Conservation (phyloP, 495 filamentous ascomycete species). For the Amniculicola lignicola region DNA sequence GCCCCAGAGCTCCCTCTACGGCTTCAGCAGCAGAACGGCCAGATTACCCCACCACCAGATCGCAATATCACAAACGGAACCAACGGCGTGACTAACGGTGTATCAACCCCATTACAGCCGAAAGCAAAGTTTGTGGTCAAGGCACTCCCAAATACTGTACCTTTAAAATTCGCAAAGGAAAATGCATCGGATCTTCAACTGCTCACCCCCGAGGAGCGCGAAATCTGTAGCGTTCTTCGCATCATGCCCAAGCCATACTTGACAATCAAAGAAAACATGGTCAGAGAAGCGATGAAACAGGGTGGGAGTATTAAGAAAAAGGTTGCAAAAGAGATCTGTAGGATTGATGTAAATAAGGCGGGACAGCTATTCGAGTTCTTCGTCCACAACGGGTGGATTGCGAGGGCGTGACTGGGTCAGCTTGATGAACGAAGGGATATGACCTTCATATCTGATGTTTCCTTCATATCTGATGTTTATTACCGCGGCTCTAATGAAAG, state of each 20-base stretch:
- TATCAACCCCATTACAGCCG: slow-evolving; percentile 14
- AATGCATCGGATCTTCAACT: slow-evolving; percentile 81
- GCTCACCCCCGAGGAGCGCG: slow-evolving; percentile 75
- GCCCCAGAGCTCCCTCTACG: slow-evolving; percentile 63
- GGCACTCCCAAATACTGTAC: slow-evolving; percentile 54
- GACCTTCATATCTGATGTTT: no score
- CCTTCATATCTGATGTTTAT: no score
- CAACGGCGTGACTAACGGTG: slow-evolving; percentile 32
- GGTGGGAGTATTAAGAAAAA: slow-evolving; percentile 90
- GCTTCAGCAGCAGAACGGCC: slow-evolving; percentile 31
- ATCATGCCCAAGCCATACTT: slow-evolving; percentile 91
- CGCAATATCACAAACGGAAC: slow-evolving; percentile 25
- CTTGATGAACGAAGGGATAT: slow-evolving; percentile 1
- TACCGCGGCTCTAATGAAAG: no score
- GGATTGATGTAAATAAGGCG: slow-evolving; percentile 64
- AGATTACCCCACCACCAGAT: slow-evolving; percentile 53
- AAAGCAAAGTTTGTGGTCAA: slow-evolving; percentile 35
- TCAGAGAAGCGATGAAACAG: slow-evolving; percentile 84
- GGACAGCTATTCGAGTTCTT: slow-evolving; percentile 89
- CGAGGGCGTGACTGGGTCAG: slow-evolving; percentile 53
- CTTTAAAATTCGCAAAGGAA: slow-evolving; percentile 69
- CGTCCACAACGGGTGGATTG: slow-evolving; percentile 88
- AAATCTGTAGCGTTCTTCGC: slow-evolving; percentile 77
- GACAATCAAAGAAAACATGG: slow-evolving; percentile 83
- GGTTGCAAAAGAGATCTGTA: slow-evolving; percentile 67